phyloP scores from a whole-genome alignment of 2,329 filamentous ascomycete species.

The Lachnellula willkommii region DNA sequence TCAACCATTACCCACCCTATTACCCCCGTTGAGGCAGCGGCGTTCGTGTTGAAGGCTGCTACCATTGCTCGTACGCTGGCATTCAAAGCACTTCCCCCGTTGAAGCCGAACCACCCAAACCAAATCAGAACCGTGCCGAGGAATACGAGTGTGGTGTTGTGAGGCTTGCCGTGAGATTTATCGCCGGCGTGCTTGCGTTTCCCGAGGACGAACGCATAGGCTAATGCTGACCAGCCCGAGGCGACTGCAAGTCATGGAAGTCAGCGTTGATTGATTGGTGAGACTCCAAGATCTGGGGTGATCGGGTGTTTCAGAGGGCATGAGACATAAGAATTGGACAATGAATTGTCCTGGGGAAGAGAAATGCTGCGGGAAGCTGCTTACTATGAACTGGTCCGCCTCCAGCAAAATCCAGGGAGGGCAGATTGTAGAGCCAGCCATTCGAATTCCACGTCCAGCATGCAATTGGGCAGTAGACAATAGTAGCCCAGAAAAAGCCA shows the following conservation, averaged over 20 bases:
- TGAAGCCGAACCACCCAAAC: slow-evolving; percentile 56
- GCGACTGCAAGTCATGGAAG: slow-evolving; percentile 34
- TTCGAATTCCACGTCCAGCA: slow-evolving; percentile 65
- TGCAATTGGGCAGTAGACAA: slow-evolving; percentile 59
- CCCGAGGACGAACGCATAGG: slow-evolving; percentile 59
- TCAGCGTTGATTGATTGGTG: too few species aligned
- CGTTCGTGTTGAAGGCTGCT: slow-evolving; percentile 54
- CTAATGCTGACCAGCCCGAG: slow-evolving; percentile 56
- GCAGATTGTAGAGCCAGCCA: slow-evolving; percentile 58
- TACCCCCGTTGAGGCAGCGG: slow-evolving; percentile 49
- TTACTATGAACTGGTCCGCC: slow-evolving; percentile 53
- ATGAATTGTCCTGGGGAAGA: too few species aligned
- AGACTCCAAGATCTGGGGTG: too few species aligned
- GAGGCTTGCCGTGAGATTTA: slow-evolving; percentile 48
- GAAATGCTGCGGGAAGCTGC: too few species aligned
- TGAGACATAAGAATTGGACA: too few species aligned
- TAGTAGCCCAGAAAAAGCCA: slow-evolving; percentile 57
- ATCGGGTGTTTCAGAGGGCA: too few species aligned
- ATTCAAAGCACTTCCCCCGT: slow-evolving; percentile 47
- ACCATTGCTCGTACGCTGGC: slow-evolving; percentile 48
- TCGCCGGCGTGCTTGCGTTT: slow-evolving; percentile 47
- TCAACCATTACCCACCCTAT: slow-evolving; percentile 50
- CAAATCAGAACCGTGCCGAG: slow-evolving; percentile 61
- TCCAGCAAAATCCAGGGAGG: slow-evolving; percentile 34
- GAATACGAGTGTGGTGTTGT: slow-evolving; percentile 59